phyloP scores from a whole-genome alignment of 23 red algal species.

The Gracilaria domingensis region DNA sequence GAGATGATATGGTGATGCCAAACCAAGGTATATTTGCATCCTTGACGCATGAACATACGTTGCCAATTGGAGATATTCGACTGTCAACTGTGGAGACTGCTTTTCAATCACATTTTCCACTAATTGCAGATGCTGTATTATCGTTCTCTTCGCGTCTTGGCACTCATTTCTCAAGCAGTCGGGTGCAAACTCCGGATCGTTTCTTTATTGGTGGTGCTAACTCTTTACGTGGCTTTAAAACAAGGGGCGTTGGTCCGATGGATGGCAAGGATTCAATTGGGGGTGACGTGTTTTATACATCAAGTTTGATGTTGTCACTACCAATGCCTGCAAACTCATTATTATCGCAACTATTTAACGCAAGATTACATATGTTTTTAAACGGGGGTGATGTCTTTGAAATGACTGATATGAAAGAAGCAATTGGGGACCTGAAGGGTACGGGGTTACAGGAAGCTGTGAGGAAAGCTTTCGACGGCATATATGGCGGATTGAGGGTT shows the following conservation, averaged over 20 bases:
- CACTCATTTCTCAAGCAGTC: conserved; percentile 11
- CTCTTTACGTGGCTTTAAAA: conserved; percentile 84
- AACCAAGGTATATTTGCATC: conserved; percentile 43
- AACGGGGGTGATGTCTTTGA: conserved; percentile 78
- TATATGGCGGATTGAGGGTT: conserved; percentile 50
- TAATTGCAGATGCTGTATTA: conserved; percentile 55
- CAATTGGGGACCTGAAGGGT: conserved; percentile 9
- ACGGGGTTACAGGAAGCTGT: conserved; percentile 4
- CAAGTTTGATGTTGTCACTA: conserved; percentile 64
- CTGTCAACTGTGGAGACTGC: conserved; percentile 39
- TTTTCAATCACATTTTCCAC: conserved; percentile 63
- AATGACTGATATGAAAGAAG: conserved; percentile 37
- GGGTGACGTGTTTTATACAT: conserved; percentile 86
- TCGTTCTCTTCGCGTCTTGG: conserved; percentile 44
- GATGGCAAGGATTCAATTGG: conserved; percentile 87
- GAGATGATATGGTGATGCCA: conserved; percentile 76
- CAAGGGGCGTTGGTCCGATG: conserved; percentile 78
- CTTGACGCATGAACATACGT: conserved; percentile 31
- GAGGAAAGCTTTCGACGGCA: conserved; percentile 11
- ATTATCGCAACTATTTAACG: conserved; percentile 66
- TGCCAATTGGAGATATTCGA: conserved; percentile 66
- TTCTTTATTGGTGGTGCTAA: conserved; percentile 90
- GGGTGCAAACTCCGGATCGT: conserved; percentile 71
- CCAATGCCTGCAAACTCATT: conserved; percentile 54
- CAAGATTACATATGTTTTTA: conserved; percentile 73